Base-by-base conservation (phyloP, 192 early-diverging fungal species). In the Entomortierella lignicola region DNA sequence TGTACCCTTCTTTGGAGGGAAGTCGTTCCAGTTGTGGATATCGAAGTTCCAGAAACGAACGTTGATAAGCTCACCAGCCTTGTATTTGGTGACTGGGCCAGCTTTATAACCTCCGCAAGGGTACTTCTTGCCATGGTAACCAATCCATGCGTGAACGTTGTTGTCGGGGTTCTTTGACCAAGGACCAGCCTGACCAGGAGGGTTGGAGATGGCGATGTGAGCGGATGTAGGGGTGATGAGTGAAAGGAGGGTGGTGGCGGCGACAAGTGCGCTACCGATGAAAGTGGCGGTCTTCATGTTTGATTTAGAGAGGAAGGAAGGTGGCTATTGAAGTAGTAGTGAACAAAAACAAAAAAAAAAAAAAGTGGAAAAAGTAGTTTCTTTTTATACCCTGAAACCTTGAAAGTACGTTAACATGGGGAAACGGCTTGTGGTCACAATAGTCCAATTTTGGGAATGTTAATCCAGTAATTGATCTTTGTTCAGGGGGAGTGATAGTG, bases 11-110 rank as follows among this genome's bases (percentile, higher is more conserved):
- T 55, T 56, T 25, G 70, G 71, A 18, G 82, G 82, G 50, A 72
- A 71, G 27, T 58, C 59, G 32, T 50, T 71, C 54, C 47, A 68
- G 47, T 56, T 48, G 27, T 43, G 53, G 48, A 77, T 63, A 11
- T 51, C 75, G 57, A 69, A 77, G 27, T 66, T 80, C 63, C 66
- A 80, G 60, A 91, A 89, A 20, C 84, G 64, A 25, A 91, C 83
- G 0, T 55, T 34, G 30, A 91, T 69, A 0, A 83, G 60, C 5
- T 79, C 26, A 8, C 89, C 89, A 0, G 88, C 87, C 1, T 60
- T 83, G 63, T 77, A 86, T n/a, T 54, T 72, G 5, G 74, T 84
- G 17, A 83, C 84, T 23, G 77, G 61, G 31, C 71, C 68, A 20
- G 67, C 66, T 31, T 69, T 68, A 41, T 83, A 83, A 1, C 82